Evolutionary conservation across 78 protist species (phyloP).

Genomic region (Guillardia theta): DNA sequence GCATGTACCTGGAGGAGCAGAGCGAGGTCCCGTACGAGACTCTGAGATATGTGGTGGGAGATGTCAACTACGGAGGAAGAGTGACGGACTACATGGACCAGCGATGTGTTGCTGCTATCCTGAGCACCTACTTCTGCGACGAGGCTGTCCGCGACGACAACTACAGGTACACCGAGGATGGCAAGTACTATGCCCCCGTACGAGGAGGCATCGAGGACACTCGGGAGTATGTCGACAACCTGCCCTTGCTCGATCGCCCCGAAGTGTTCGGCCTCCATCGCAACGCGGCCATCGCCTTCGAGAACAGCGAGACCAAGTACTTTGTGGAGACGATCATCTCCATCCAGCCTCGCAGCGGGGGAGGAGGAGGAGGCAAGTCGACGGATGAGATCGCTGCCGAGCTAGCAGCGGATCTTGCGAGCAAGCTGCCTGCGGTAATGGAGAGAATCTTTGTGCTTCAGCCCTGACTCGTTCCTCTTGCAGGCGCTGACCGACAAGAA

Average conservation of each 20-base stretch:
- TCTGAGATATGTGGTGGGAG: conserved; percentile 58
- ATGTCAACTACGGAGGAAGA: conserved; percentile 84
- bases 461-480: too few species aligned
- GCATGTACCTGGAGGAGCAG: conserved; percentile 55
- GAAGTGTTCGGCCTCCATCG: conserved; percentile 60
- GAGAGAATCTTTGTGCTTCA: background rate
- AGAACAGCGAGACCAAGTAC: background rate
- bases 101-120: conserved; percentile 40
- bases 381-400: background rate
- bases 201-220: background rate
- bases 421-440: conserved; percentile 11
- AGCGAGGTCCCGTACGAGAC: conserved; percentile 52
- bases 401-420: background rate
- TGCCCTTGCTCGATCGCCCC: conserved; percentile 31
- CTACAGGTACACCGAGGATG: background rate
- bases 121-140: background rate
- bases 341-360: conserved; percentile 55
- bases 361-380: conserved; percentile 32
- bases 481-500: background rate
- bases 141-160: background rate
- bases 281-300: background rate
- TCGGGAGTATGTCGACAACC: background rate
- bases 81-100: conserved; percentile 84
- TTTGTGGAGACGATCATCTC: conserved; percentile 42
- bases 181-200: background rate